Base-by-base conservation (phyloP, 2,329 filamentous ascomycete genomes). In the Alternaria novae-zelandiae region DNA sequence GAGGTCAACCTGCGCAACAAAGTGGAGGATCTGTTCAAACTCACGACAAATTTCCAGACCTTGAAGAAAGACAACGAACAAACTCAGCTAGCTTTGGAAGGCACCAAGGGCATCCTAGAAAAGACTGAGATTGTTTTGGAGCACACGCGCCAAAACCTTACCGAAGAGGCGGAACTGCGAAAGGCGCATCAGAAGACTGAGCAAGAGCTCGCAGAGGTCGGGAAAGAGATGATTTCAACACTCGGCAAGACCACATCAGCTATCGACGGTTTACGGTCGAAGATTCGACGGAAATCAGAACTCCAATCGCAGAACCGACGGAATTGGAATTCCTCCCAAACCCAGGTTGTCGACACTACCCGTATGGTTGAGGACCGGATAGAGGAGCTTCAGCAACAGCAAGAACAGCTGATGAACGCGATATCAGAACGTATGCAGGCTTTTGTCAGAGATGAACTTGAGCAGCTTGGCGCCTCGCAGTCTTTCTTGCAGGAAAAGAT, bases 1-100 rank as follows among this genome's bases (percentile, higher is more conserved):
- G 96, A 99, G 78, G 88, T 87, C 41, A 97, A 96, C 73, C 84
- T 99, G 58, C 89, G 93, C 21, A 96, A 97, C 82, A 98, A 97
- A 78, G 90, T 96, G 2, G 94, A 98, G 73, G 94, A 99, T 78
- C 85, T 99, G 0, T 94, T 97, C 78, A 88, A 89, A 11, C 83
- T 98, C 41, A 97, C 92, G 0, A 93, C 91, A 45, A 94, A 89
- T 68, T 97, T 98, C 78, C 94, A 94, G 82, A 89, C 88, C 1
- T 81, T 98, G 71, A 97, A 96, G 81, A 94, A 94, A 76, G 94
- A 97, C 65, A 92, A 96, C 65, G 95, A 99, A 69, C 85, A 87
- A 17, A 94, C 91, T 0, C 90, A 87, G 61, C 75, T 86, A 5
- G 85, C 87, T 57, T 86, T 99, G 3, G 91, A 95, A 58, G 89